Conservation (phyloP, 805 yeast species). For the Metschnikowia bowlesiae region DNA sequence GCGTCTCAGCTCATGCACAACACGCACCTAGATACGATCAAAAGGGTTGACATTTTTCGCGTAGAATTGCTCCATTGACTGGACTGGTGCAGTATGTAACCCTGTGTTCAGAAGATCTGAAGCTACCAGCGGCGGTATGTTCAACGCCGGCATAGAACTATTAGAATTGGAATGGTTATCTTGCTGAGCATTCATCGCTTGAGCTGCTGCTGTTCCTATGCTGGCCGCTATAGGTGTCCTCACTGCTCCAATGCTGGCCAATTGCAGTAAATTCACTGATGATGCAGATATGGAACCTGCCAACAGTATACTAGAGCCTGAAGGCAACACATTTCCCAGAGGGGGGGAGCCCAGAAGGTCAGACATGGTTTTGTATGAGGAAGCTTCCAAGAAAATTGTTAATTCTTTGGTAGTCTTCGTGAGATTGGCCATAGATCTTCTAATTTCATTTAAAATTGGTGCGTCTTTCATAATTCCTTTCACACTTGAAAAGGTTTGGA, state of each 20-base stretch:
- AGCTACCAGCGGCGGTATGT: conserved; percentile 15
- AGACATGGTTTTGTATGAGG: conserved; percentile 17
- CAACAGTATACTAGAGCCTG: conserved; percentile 1
- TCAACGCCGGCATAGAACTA: conserved; percentile 5
- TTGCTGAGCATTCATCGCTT: conserved; percentile 13
- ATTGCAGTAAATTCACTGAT: conserved; percentile 5
- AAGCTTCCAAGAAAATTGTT: conserved; percentile 70
- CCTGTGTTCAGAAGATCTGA: conserved; percentile 12
- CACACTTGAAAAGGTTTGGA: conserved; percentile 77
- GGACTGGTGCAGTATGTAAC: conserved; percentile 17
- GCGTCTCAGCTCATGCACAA: background rate
- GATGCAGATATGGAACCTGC: conserved; percentile 3
- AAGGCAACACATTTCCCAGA: conserved; percentile 1
- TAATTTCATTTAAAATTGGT: conserved; percentile 71
- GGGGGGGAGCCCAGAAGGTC: conserved; percentile 13
- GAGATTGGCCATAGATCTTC: conserved; percentile 73
- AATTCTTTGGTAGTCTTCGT: conserved; percentile 91
- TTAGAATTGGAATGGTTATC: conserved; percentile 7
- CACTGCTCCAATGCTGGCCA: conserved; percentile 5
- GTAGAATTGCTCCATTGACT: conserved; percentile 17
- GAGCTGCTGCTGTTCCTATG: conserved; percentile 16
- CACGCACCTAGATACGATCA: conserved; percentile 8
- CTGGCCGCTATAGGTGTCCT: conserved; percentile 17
- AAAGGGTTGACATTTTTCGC: conserved; percentile 17
- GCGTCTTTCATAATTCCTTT: conserved; percentile 78